Evolutionary conservation across 2,329 filamentous ascomycete species (phyloP), one percentile per base, ranked within the genome.

Genomic region (Colletotrichum cordylinicola): DNA sequence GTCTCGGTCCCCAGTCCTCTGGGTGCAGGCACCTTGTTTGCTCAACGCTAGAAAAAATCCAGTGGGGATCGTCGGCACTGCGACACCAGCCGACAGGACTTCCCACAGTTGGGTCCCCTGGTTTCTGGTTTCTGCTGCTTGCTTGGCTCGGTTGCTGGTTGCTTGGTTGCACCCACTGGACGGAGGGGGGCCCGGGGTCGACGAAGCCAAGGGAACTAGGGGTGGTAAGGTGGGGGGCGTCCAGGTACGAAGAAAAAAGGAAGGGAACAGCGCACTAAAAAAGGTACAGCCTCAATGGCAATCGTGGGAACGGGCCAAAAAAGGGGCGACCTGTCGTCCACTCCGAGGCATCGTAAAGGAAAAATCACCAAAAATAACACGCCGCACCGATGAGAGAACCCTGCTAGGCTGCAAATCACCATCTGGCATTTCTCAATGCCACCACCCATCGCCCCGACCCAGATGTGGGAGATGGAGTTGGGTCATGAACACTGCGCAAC

Each of bases 11-110:
- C 74, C 74, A 55, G 70, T 58, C 33, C 56, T 43, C 65, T 73
- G 64, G 64, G 58, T 68, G 64, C 74, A 55, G 70, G 65, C 68
- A 76, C 74, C 76, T 37, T 76, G 76, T 70, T 77, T 70, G 58
- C 68, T 65, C 39, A 73, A 70, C 76, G 74, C 76, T 77, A 77
- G 60, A 74, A 74, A 65, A 58, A 69, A 67, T 64, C 21, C 48
- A 73, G 76, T 60, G 74, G 76, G 13, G 74, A 77, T 76, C 76
- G 74, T 61, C 76, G 76, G 69, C 76, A 77, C 37, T 76, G 70
- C 70, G 60, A 73, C 64, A 58, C 70, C 74, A 69, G 43, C 66
- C 70, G 60, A 69, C 70, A 65, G 48, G 65, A 76, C 67, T 74
- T 74, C 74, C 70, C 48, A 64, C 52, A 35, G 18, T 72, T 48